These are phyloP conservation scores for Thecaphora frezii DNA, from an alignment of 1,284 basidiomycete species.

Conservation along the genomic window DNA sequence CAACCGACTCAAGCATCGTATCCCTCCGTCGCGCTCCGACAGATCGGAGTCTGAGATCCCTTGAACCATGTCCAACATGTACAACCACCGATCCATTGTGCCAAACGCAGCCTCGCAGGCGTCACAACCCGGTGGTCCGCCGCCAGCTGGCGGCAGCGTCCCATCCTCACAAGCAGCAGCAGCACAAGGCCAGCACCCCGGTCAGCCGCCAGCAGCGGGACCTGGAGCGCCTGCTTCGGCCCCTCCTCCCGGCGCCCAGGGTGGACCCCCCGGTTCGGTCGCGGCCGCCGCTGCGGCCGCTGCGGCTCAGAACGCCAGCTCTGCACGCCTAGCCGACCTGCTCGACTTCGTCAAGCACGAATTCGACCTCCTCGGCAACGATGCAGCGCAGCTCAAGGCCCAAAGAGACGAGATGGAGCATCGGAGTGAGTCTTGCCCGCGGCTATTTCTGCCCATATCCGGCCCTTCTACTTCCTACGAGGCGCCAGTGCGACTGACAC, in stretches of 20 bases:
- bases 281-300: conserved; percentile 10
- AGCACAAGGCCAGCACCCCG: conserved; percentile 26
- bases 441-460: neutral
- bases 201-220: conserved; percentile 24
- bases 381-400: conserved; percentile 70
- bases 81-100: conserved; percentile 38
- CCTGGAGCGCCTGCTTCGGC: conserved; percentile 21
- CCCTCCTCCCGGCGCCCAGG: conserved; percentile 23
- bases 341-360: conserved; percentile 83
- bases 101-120: conserved; percentile 29
- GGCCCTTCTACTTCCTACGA: neutral
- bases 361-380: conserved; percentile 76
- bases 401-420: conserved; percentile 88
- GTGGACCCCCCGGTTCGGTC: conserved; percentile 27
- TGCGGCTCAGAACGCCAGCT: conserved; percentile 30
- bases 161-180: conserved; percentile 28
- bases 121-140: conserved; percentile 25
- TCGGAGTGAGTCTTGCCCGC: conserved; percentile 68
- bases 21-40: too few species aligned
- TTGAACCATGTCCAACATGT: conserved; percentile 14
- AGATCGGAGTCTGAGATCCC: neutral
- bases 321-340: conserved; percentile 70
- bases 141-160: conserved; percentile 24
- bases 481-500: conserved; percentile 72
- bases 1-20: too few species aligned